Evolutionary conservation across 306 rosid genomes (phyloP).

Genomic region (Gastrolobium bilobum): DNA sequence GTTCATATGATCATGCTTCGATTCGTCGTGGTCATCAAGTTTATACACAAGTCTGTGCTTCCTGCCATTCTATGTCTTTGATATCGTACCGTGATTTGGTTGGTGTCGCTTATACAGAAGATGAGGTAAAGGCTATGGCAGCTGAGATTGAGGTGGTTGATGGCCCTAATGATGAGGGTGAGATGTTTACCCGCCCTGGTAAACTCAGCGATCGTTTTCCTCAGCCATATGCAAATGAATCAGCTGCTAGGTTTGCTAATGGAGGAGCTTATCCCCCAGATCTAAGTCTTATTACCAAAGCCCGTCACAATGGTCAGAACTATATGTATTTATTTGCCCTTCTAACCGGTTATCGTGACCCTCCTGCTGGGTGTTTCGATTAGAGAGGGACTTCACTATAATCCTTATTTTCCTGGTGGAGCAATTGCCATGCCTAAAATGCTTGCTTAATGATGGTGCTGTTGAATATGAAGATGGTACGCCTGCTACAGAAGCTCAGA

Average conservation of each 20-base stretch:
- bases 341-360: constrained; percentile 91
- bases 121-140: constrained; percentile 97
- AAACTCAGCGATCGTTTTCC: constrained; percentile 98
- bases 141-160: constrained; percentile 99
- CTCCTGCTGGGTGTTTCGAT: constrained; percentile 95
- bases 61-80: constrained; percentile 97
- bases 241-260: constrained; percentile 99
- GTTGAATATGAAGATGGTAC: too few relatives aligned
- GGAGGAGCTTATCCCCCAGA: constrained; percentile 99
- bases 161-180: constrained; percentile 99
- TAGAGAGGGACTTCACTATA: too few relatives aligned
- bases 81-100: constrained; percentile 98
- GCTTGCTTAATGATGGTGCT: too few relatives aligned
- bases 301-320: constrained; percentile 98
- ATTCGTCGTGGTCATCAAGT: constrained; percentile 99
- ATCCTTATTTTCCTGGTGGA: too few relatives aligned
- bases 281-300: constrained; percentile 95
- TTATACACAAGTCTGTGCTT: constrained; percentile 92
- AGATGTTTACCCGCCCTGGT: constrained; percentile 98
- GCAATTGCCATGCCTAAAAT: too few relatives aligned
- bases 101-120: constrained; percentile 98
- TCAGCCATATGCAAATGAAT: constrained; percentile 86
- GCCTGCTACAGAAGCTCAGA: too few relatives aligned
- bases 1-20: constrained; percentile 99
- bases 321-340: constrained; percentile 92